These are phyloP conservation scores for Cyclostephanos tholiformis DNA, from an alignment of 108 stramenopile species.

Conservation along the genomic window DNA sequence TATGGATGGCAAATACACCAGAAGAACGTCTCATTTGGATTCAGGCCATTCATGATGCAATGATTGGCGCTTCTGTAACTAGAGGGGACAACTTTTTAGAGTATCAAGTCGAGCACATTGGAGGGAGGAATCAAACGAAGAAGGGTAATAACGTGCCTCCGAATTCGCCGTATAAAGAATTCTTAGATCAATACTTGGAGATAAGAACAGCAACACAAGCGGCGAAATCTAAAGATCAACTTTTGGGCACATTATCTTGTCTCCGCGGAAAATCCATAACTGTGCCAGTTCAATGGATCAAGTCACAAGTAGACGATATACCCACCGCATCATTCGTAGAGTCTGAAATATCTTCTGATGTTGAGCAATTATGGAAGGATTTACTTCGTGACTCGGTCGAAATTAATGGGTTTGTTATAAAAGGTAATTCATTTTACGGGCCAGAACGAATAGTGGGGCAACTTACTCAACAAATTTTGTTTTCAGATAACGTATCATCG, in stretches of 20 bases:
- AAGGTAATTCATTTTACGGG: conserved; percentile 70
- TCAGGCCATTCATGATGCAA: conserved; percentile 75
- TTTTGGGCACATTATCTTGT: conserved; percentile 53
- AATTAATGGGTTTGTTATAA: conserved; percentile 69
- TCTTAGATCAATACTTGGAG: conserved; percentile 61
- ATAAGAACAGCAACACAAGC: conserved; percentile 47
- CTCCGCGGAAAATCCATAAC: conserved; percentile 43
- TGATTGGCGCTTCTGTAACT: conserved; percentile 78
- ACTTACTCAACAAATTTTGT: conserved; percentile 63
- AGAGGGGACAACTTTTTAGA: conserved; percentile 59
- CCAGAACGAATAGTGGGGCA: conserved; percentile 77
- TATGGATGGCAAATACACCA: conserved; percentile 75
- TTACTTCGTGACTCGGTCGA: conserved; percentile 72
- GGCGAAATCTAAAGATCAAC: conserved; percentile 65
- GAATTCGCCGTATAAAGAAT: conserved; percentile 63
- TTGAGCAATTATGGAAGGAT: conserved; percentile 85
- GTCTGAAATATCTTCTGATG: conserved; percentile 44
- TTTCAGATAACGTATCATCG: conserved; percentile 34
- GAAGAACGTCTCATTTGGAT: conserved; percentile 82
- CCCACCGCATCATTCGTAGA: conserved; percentile 54
- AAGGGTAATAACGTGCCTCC: conserved; percentile 41
- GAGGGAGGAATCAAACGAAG: conserved; percentile 20
- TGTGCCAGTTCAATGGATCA: conserved; percentile 83
- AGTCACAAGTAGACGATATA: conserved; percentile 56
- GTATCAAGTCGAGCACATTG: conserved; percentile 42